Evolutionary conservation across 345 rosid species (phyloP).

Genomic region (Citrus glauca): DNA sequence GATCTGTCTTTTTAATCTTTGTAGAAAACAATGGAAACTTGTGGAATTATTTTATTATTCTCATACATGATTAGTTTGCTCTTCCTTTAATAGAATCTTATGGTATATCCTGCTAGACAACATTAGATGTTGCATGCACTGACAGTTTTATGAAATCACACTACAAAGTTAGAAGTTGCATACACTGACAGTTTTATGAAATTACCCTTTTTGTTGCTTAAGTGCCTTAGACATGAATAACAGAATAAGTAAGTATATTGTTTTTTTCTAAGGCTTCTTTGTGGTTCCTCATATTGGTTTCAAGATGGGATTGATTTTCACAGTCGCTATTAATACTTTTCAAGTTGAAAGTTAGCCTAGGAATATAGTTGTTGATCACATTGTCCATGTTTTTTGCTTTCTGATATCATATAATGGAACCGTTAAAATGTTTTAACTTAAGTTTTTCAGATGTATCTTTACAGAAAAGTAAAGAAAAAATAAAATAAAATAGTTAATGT

Average conservation of each 20-base stretch:
- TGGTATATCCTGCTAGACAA: not conserved
- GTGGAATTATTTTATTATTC: not conserved
- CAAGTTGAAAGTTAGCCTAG: not conserved
- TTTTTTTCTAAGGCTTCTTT: constrained; percentile 9
- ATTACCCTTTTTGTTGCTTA: not conserved
- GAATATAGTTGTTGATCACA: not conserved
- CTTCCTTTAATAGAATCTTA: not conserved
- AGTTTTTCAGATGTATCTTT: not conserved
- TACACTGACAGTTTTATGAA: not conserved
- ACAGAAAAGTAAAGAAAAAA: not conserved
- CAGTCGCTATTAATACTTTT: not conserved
- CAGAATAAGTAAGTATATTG: not conserved
- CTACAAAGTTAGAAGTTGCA: not conserved
- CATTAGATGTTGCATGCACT: not conserved
- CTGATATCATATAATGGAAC: not conserved
- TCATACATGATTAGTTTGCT: not conserved
- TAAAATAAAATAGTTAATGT: not conserved
- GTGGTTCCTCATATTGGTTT: not conserved
- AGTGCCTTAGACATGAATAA: not conserved
- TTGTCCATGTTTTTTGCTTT: not conserved
- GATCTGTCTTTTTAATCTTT: not conserved
- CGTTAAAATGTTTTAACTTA: not conserved
- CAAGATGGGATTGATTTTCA: not conserved
- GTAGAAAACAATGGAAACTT: not conserved
- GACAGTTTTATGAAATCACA: not conserved